These are phyloP conservation scores for Triticum timopheevii DNA, from an alignment of 176 grass and related monocot species.

Conservation along the genomic window DNA sequence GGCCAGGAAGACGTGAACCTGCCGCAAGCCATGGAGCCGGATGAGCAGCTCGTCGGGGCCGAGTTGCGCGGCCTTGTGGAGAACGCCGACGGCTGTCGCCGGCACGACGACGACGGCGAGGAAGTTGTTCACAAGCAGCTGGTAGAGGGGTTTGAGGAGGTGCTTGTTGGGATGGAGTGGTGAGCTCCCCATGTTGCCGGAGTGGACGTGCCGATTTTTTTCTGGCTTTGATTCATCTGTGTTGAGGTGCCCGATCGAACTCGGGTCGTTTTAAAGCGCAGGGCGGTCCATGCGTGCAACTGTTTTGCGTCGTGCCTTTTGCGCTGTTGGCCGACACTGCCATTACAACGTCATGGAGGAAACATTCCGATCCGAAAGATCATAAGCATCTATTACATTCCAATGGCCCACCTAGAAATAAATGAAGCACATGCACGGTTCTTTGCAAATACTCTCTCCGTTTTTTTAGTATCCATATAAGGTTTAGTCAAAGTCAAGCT, in stretches of 20 bases:
- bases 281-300: not conserved
- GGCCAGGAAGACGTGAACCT: not conserved
- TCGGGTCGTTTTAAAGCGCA: not conserved
- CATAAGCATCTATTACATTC: not conserved
- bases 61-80: not conserved
- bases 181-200: conserved; percentile 6
- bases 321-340: not conserved
- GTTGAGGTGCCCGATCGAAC: not conserved
- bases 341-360: conserved; percentile 12
- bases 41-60: not conserved
- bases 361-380: not conserved
- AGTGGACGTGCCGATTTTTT: not conserved
- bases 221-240: not conserved
- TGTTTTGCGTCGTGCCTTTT: not conserved
- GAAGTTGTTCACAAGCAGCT: conserved; percentile 15
- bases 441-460: not conserved
- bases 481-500: no score
- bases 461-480: no score
- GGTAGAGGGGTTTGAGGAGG: not conserved
- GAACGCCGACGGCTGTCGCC: not conserved
- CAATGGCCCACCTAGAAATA: not conserved
- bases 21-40: not conserved
- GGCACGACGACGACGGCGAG: not conserved
- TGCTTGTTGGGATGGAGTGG: not conserved
- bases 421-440: not conserved